Evolutionary conservation across 345 rosid species (phyloP), one percentile per base, ranked within the genome.

Genomic region (Lepidium aucheri): DNA sequence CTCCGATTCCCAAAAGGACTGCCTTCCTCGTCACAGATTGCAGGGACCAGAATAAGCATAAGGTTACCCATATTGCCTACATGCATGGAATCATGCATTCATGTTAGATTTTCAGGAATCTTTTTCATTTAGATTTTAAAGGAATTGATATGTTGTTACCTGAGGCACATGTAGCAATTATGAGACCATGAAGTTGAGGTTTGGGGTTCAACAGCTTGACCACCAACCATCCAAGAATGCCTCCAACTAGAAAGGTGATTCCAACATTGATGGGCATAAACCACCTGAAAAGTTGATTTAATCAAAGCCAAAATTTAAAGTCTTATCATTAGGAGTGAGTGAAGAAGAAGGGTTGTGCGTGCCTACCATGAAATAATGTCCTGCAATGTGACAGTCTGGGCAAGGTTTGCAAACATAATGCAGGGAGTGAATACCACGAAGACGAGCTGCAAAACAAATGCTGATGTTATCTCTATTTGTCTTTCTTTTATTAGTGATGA

Each of bases 241-340:
- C 86, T 53, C 99, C 99, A 22, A 85, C 53, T 11, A 94, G 60
- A 78, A 94, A 88, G 38, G 97, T 94, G 49, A 90, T 40, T 24
- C 87, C 97, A 34, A 90, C 82, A 74, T 90, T 94, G n/a, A 90
- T 63, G 0, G 96, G 99, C 99, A 94, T 94, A 72, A 84, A 94
- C 97, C 99, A 94, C 98, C 97, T 91, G 82, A 32, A 41, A 60
- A 52, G 28, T 15, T n/a, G 13, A 13, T 17, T 14, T 20, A 30
- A 28, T 13, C 45, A 40, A 30, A 38, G 58, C 50, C 60, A 51
- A 53, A 40, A 51, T 32, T 60, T 52, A n/a, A n/a, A n/a, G n/a
- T n/a, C n/a, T 26, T 60, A 36, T 33, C 15, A 52, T 24, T 16
- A 51, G 28, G 9, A 9, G 7, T 12, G 30, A 30, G 22, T 41